These are phyloP conservation scores for Neurospora sp. DNA, from an alignment of 495 filamentous ascomycete species.

Conservation along the genomic window DNA sequence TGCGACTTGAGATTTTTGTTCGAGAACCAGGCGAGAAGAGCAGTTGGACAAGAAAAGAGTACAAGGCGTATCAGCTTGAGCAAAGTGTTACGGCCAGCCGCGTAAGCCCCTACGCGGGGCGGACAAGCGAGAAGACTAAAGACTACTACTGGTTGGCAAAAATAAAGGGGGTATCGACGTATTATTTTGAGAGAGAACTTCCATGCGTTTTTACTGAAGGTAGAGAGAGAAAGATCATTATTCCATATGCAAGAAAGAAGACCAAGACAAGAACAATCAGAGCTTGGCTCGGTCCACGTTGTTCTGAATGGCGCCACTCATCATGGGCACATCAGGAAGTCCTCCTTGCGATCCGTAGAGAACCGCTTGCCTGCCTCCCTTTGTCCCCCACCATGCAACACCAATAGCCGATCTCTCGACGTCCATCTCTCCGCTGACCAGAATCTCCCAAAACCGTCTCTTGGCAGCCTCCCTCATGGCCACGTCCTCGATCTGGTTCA, in stretches of 20 bases:
- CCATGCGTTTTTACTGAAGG: neutral
- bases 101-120: neutral
- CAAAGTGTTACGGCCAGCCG: neutral
- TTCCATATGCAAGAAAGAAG: neutral
- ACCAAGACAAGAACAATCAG: neutral
- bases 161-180: neutral
- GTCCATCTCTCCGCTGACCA: conserved; percentile 86
- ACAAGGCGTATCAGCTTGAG: neutral
- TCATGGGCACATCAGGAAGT: conserved; percentile 20
- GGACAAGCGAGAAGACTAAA: neutral
- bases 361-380: conserved; percentile 32
- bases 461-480: conserved; percentile 55
- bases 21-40: neutral
- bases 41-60: neutral
- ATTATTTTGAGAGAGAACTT: neutral
- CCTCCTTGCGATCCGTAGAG: conserved; percentile 13
- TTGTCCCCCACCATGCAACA: conserved; percentile 73
- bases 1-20: neutral
- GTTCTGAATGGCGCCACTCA: conserved; percentile 34
- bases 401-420: conserved; percentile 71
- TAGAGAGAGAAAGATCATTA: neutral
- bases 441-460: conserved; percentile 72
- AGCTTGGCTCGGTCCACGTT: neutral
- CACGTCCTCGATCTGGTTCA: conserved; percentile 52
- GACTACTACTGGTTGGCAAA: neutral